Conservation (phyloP, 75 land plant genomes). For the Selaginella moellendorffii region DNA sequence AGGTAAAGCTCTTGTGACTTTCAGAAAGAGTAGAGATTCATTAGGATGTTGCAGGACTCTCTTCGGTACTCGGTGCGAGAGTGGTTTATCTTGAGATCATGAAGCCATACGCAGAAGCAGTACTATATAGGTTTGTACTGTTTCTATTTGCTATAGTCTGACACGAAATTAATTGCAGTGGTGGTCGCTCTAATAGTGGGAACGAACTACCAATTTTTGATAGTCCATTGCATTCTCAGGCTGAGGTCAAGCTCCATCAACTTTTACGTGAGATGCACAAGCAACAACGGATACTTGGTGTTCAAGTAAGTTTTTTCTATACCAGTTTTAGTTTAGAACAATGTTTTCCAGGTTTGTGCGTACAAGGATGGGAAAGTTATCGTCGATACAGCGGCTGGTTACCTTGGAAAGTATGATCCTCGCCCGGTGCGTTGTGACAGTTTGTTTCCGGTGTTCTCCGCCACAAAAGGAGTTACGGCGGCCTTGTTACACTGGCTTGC, state of each 20-base stretch:
- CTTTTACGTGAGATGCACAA: conserved; percentile 27
- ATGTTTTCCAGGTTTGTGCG: conserved; percentile 24
- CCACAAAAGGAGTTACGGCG: conserved; percentile 79
- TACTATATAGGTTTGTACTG: conserved; percentile 44
- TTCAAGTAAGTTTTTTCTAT: conserved; percentile 39
- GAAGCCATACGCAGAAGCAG: conserved; percentile 93
- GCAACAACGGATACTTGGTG: conserved; percentile 47
- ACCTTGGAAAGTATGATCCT: background rate
- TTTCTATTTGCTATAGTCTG: conserved; percentile 3
- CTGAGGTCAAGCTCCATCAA: conserved; percentile 55
- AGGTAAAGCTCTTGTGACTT: conserved; percentile 31
- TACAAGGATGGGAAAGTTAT: background rate
- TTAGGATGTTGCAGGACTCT: conserved; percentile 42
- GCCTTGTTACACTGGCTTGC: conserved; percentile 85
- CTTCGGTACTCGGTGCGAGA: conserved; percentile 54
- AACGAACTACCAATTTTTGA: conserved; percentile 13
- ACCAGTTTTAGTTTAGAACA: background rate
- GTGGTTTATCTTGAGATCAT: conserved; percentile 74
- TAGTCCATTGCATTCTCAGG: conserved; percentile 48
- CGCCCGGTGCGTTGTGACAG: background rate
- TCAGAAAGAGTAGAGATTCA: background rate
- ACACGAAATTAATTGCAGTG: background rate
- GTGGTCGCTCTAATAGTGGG: background rate
- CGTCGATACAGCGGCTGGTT: background rate
- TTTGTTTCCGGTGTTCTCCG: conserved; percentile 85